These are phyloP conservation scores for Vanderwaltozyma tropicalis DNA, from an alignment of 805 yeast genomes.

Conservation along the genomic window DNA sequence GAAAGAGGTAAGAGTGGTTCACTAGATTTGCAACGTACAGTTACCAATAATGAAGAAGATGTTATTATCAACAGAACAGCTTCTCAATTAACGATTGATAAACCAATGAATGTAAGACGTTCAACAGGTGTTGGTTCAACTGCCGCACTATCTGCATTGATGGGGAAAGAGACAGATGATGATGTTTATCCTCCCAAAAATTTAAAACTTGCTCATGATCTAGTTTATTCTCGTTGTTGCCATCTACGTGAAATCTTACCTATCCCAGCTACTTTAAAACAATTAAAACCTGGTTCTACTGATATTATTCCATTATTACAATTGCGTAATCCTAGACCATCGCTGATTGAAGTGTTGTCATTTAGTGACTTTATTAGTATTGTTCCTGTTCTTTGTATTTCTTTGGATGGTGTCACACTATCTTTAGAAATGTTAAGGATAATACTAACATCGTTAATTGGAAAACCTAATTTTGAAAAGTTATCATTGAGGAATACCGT, in stretches of 20 bases:
- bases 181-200: constrained; percentile 25
- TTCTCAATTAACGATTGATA: constrained; percentile 32
- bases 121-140: constrained; percentile 18
- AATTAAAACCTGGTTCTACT: constrained; percentile 59
- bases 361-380: constrained; percentile 80
- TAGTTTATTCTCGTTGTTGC: constrained; percentile 83
- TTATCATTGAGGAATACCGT: constrained; percentile 73
- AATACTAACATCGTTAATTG: constrained; percentile 52
- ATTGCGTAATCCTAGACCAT: constrained; percentile 76
- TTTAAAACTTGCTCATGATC: constrained; percentile 42
- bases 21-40: constrained; percentile 11
- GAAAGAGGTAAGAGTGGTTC: not conserved
- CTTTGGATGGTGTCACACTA: constrained; percentile 69
- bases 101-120: constrained; percentile 35
- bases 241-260: constrained; percentile 87
- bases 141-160: constrained; percentile 18
- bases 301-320: constrained; percentile 71
- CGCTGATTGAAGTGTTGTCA: constrained; percentile 76
- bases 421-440: constrained; percentile 67
- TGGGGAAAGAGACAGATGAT: constrained; percentile 11
- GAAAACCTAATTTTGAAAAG: constrained; percentile 57
- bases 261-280: constrained; percentile 79
- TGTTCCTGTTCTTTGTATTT: constrained; percentile 70
- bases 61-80: constrained; percentile 27
- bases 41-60: constrained; percentile 30